Base-by-base conservation (phyloP, 331 rosid species). In the Acacia concinna region DNA sequence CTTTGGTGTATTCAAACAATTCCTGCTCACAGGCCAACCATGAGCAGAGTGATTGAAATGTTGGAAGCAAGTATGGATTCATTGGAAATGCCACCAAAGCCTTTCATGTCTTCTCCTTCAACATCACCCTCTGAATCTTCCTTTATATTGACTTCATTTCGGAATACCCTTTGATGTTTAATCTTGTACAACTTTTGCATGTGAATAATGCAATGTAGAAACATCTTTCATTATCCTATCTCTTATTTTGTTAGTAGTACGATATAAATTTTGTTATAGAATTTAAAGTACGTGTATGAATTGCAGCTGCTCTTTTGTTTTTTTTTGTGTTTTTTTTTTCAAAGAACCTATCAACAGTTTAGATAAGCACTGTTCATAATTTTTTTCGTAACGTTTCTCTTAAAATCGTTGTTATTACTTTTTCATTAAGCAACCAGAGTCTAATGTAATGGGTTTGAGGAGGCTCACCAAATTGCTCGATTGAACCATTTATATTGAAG, bases 41-140 rank as follows among this genome's bases (percentile, higher is more conserved):
- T 74, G 73, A 78, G 64, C 65, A 28, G 56, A 37, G 88, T 85
- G 49, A 81, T 85, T 54, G 86, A 85, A 41, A 78, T 81, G 88
- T 79, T 85, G 67, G 76, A 81, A 78, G 85, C 81, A 28, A 75
- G 28, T 59, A 20, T 62, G 73, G 83, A 75, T 14, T 67, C 79
- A 52, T 46, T 84, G 60, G 77, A 74, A 23, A 52, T 69, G 14
- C 88, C 85, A 34, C 83, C 83, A 63, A 74, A 74, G 54, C 68
- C 78, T 2, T 7, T 56, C 2, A 6, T 15, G 47, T 57, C 52
- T 40, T 67, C 72, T 67, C 73, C 52, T 67, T 23, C 35, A 4
- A 40, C n/a, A 12, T 40, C 73, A 68, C 27, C 54, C 3, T 43
- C 54, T 21, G 54, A 68, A 21, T 40, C 13, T 40, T 68, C 20